These are phyloP conservation scores for Cucurbita pepo DNA, from an alignment of 306 rosid species.

Conservation along the genomic window DNA sequence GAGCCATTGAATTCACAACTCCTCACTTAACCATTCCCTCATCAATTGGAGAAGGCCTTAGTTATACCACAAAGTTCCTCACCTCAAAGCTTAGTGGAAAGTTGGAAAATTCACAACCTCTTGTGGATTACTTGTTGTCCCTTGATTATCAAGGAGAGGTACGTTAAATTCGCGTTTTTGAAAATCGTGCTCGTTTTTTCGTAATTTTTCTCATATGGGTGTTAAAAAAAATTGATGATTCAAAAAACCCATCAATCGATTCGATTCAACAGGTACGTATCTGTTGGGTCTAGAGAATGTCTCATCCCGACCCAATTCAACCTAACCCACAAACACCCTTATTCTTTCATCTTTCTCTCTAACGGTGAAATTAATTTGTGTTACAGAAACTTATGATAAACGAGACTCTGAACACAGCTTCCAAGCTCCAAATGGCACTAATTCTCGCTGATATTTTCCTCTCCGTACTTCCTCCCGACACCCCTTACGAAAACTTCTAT, in stretches of 20 bases:
- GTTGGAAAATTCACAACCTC: constrained; percentile 44
- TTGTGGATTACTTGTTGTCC: constrained; percentile 62
- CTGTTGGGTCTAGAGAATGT: no score
- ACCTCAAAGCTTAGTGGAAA: constrained; percentile 38
- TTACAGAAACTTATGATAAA: constrained; percentile 56
- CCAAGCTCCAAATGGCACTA: constrained; percentile 60
- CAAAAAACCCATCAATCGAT: no score
- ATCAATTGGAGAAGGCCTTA: constrained; percentile 73
- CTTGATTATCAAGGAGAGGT: constrained; percentile 58
- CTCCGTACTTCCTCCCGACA: constrained; percentile 33
- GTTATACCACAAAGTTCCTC: constrained; percentile 40
- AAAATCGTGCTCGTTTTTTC: no score
- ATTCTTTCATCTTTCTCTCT: neutral
- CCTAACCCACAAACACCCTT: no score
- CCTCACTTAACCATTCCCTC: constrained; percentile 55
- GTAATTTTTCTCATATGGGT: no score
- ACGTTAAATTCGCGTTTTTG: neutral
- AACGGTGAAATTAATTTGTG: neutral
- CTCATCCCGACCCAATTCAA: no score
- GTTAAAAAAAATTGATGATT: no score
- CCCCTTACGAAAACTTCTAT: constrained; percentile 44
- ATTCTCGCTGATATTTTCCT: constrained; percentile 51
- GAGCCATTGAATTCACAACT: constrained; percentile 46
- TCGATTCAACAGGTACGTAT: no score
- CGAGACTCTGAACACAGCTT: constrained; percentile 37